These are phyloP conservation scores for Spinellus fusiger DNA, from an alignment of 192 early-diverging fungal species.

Conservation along the genomic window DNA sequence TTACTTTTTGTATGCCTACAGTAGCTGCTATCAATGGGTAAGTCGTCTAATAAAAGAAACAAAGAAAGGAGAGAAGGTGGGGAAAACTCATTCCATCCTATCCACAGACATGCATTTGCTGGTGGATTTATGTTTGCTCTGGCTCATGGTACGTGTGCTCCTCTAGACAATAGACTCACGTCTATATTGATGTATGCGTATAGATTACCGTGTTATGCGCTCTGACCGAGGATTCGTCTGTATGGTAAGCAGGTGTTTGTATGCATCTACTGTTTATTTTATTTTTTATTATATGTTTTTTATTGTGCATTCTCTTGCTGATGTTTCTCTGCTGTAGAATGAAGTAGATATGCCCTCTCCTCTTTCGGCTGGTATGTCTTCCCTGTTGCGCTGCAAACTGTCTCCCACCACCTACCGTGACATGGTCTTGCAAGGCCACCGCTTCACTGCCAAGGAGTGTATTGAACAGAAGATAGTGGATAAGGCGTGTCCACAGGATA, in stretches of 20 bases:
- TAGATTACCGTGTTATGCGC: conserved; percentile 72
- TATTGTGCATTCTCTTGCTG: no score
- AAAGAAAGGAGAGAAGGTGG: background rate
- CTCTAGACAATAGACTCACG: no score
- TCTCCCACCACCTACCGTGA: conserved; percentile 53
- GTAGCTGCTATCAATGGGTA: conserved; percentile 70
- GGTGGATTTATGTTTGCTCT: conserved; percentile 62
- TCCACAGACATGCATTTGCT: conserved; percentile 63
- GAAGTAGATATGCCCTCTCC: conserved; percentile 69
- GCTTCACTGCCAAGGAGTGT: conserved; percentile 56
- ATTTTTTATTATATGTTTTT: background rate
- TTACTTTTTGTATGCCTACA: conserved; percentile 64
- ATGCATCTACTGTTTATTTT: background rate
- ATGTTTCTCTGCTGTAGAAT: no score
- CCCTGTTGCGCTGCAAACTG: conserved; percentile 59
- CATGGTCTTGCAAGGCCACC: conserved; percentile 54
- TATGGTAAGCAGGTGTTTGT: conserved; percentile 41
- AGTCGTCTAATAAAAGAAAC: background rate
- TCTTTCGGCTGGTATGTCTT: conserved; percentile 63
- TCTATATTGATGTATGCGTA: background rate
- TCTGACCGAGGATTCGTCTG: conserved; percentile 68
- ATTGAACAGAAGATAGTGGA: conserved; percentile 57
- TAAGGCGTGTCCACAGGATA: conserved; percentile 40
- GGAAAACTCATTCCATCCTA: background rate
- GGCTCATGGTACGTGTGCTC: conserved; percentile 47